A percentile compares a stretch with the other conserved stretches of the same genome.
Evolutionary conservation across 2,329 filamentous ascomycete genomes (phyloP).

Genomic region (Penicillium sp.): DNA sequence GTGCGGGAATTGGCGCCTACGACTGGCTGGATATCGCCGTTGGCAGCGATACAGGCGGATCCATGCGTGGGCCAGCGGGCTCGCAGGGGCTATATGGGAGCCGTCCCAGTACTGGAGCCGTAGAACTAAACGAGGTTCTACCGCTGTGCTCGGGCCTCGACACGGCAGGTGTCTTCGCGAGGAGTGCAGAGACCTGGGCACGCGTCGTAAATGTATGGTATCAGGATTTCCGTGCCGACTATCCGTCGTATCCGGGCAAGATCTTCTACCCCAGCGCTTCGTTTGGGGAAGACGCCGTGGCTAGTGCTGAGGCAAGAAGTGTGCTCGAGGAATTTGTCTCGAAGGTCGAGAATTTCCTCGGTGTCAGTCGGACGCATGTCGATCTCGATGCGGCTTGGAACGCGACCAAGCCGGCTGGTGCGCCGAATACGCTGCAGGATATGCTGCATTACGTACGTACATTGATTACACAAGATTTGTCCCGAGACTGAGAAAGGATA

Average conservation of each 20-base stretch:
- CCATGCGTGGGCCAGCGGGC: slow-evolving; percentile 33
- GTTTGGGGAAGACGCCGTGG: slow-evolving; percentile 6
- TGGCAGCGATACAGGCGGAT: slow-evolving; percentile 34
- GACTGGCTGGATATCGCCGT: slow-evolving; percentile 37
- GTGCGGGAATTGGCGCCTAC: slow-evolving; percentile 36
- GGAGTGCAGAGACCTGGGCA: slow-evolving; percentile 29
- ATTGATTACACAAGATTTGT: neutral
- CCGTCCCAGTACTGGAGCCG: slow-evolving; percentile 49
- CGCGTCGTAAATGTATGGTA: slow-evolving; percentile 22
- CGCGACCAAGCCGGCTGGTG: slow-evolving; percentile 20
- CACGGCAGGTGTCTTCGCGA: slow-evolving; percentile 49
- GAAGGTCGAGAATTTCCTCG: slow-evolving; percentile 30
- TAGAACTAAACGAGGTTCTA: slow-evolving; percentile 49
- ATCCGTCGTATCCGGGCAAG: slow-evolving; percentile 28
- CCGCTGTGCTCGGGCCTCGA: slow-evolving; percentile 48
- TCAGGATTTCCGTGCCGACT: slow-evolving; percentile 10
- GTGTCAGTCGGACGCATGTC: slow-evolving; percentile 31
- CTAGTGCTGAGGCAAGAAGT: slow-evolving; percentile 29
- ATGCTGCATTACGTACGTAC: neutral
- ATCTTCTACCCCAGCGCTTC: slow-evolving; percentile 19
- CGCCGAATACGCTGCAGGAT: neutral
- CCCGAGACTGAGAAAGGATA: slow-evolving; percentile 13
- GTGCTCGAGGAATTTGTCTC: slow-evolving; percentile 18
- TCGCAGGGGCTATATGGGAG: slow-evolving; percentile 49
- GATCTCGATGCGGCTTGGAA: slow-evolving; percentile 33